Percentiles rank a stretch among this genome's conserved stretches.
These are phyloP conservation scores for Sequoia sempervirens DNA, from an alignment of 75 land plant genomes.

Conservation along the genomic window DNA sequence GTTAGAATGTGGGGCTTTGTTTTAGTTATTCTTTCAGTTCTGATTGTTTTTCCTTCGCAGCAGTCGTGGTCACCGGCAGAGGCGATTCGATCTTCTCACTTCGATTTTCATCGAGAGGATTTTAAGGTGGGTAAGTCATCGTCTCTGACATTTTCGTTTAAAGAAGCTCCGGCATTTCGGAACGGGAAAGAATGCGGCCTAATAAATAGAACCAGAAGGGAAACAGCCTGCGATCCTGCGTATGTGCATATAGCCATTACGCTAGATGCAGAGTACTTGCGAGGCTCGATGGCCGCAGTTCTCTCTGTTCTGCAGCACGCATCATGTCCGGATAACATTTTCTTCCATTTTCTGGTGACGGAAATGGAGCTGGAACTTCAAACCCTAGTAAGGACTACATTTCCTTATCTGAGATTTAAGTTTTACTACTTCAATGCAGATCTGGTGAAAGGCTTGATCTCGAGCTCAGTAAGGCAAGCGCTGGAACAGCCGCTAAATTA, in stretches of 20 bases:
- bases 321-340: constrained; percentile 40
- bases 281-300: constrained; percentile 62
- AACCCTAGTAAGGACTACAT: constrained; percentile 30
- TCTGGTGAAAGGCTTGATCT: constrained; percentile 31
- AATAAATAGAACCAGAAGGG: background rate
- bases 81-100: constrained; percentile 55
- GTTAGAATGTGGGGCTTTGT: constrained; percentile 41
- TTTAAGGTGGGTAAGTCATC: background rate
- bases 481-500: constrained; percentile 56
- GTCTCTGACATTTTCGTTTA: constrained; percentile 23
- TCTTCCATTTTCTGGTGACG: constrained; percentile 47
- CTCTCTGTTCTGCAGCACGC: constrained; percentile 48
- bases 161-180: constrained; percentile 47
- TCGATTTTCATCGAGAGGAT: background rate
- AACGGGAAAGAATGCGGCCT: constrained; percentile 65
- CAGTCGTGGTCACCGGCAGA: constrained; percentile 82
- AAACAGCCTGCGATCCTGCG: constrained; percentile 51
- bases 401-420: constrained; percentile 43
- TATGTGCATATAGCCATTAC: constrained; percentile 85
- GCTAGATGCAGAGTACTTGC: constrained; percentile 43
- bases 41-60: constrained; percentile 50
- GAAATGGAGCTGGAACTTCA: constrained; percentile 23
- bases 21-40: constrained; percentile 42
- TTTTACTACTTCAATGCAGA: constrained; percentile 33
- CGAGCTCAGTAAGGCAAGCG: constrained; percentile 33